Evolutionary conservation across 345 rosid species (phyloP).

Genomic region (Eucalyptus sp.): DNA sequence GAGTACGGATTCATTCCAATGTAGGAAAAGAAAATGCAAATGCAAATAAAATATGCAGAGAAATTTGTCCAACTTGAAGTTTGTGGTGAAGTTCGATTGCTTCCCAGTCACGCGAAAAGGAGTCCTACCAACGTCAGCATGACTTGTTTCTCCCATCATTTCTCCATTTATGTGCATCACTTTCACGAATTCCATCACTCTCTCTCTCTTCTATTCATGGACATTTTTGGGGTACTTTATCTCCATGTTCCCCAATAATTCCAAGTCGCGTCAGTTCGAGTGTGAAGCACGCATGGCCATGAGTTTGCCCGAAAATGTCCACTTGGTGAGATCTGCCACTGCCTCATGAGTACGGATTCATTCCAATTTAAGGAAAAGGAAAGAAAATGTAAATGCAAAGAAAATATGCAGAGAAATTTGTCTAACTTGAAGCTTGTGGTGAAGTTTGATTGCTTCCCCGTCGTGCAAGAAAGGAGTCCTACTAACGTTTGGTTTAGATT

Average conservation of each 20-base stretch:
- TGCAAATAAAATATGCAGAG: neutral
- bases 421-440: neutral
- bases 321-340: neutral
- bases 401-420: neutral
- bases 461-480: neutral
- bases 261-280: neutral
- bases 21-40: neutral
- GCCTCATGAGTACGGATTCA: neutral
- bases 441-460: neutral
- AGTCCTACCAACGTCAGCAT: slow-evolving; percentile 1
- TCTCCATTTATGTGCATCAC: slow-evolving; percentile 15
- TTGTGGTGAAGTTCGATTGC: neutral
- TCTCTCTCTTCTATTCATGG: neutral
- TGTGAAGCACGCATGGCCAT: neutral
- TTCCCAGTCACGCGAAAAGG: neutral
- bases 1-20: neutral
- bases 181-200: neutral
- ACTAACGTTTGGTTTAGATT: neutral
- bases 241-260: neutral
- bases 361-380: neutral
- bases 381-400: neutral
- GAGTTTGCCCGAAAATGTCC: neutral
- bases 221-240: neutral
- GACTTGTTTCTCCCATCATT: slow-evolving; percentile 8
- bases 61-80: neutral